Evolutionary conservation across 805 yeast species (phyloP), one percentile per base, ranked within the genome.

Genomic region (Candida manassasensis): DNA sequence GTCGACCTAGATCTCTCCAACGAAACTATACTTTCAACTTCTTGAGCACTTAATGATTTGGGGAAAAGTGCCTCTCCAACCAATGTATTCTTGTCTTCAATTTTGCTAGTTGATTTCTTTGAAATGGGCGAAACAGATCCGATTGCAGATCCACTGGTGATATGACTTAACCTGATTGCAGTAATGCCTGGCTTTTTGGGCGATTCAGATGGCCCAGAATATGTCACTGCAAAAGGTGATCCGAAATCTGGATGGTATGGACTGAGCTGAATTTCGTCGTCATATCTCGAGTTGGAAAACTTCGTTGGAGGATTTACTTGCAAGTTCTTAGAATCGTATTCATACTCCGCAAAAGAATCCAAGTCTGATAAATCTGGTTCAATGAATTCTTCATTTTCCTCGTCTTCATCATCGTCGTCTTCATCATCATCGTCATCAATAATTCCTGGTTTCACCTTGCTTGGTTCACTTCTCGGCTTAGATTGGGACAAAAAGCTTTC

Each of bases 1-100:
- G 73, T 63, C 4, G 79, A 73, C 33, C 77, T 51, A 6, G 83
- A 74, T 40, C 89, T 68, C 53, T 84, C 94, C 29, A 84, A 51
- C 6, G 82, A 72, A 2, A 81, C 81, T 38, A 84, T 84, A 30
- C 84, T 79, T 44, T 81, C 84, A 8, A 84, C 84, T 49, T 84
- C 94, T 35, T 72, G 75, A 0, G 74, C 66, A 38, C 71, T 80
- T 21, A 84, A 61, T 2, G 77, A 73, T 50, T 79, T 83, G 0
- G 94, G 94, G 53, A 84, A 84, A 17, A 84, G 55, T 0, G 79
- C 75, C 37, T 82, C 72, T 3, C 73, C 72, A 6, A 61, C 44
- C 8, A 64, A 42, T 27, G 51, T 59, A 21, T 52, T 57, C 21
- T 28, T 39, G 19, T 31, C 18, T 17, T 29, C 17, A 21, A 21